phyloP scores from a whole-genome alignment of 2,329 filamentous ascomycete species.

The Penicillium janthinellum region DNA sequence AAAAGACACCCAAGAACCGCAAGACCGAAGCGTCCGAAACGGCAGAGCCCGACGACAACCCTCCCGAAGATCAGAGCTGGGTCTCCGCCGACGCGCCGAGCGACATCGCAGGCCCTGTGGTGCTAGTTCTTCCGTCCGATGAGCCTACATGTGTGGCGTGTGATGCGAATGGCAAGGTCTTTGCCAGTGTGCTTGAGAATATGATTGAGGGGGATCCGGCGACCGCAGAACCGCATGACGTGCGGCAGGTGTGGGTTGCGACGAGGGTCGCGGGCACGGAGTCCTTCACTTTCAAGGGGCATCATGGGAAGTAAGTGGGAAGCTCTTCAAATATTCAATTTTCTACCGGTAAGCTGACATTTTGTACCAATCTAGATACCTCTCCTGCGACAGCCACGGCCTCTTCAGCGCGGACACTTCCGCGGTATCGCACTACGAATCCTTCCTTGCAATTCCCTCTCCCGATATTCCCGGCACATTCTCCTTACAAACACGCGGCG shows the following conservation, averaged over 20 bases:
- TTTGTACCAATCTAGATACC: slow-evolving; percentile 51
- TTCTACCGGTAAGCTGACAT: not conserved
- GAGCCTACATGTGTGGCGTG: slow-evolving; percentile 75
- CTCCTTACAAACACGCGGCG: slow-evolving; percentile 65
- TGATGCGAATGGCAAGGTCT: slow-evolving; percentile 85
- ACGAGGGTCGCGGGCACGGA: slow-evolving; percentile 82
- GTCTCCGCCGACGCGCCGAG: slow-evolving; percentile 74
- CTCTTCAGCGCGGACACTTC: slow-evolving; percentile 74
- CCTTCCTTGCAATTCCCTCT: slow-evolving; percentile 67
- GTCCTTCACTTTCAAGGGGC: slow-evolving; percentile 80
- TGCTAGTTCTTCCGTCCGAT: slow-evolving; percentile 78
- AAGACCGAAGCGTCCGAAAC: slow-evolving; percentile 26
- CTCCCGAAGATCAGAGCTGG: slow-evolving; percentile 79
- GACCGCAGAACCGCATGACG: slow-evolving; percentile 94
- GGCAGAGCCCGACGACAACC: slow-evolving; percentile 40
- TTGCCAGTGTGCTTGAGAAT: slow-evolving; percentile 79
- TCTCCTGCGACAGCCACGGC: slow-evolving; percentile 83
- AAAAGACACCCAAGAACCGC: slow-evolving; percentile 32
- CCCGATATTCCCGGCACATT: slow-evolving; percentile 71
- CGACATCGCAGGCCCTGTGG: slow-evolving; percentile 79
- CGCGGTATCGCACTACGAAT: slow-evolving; percentile 81
- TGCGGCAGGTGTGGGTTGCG: slow-evolving; percentile 92
- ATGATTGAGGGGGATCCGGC: slow-evolving; percentile 77
- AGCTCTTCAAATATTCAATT: not conserved
- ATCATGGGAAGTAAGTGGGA: slow-evolving; percentile 71